Conservation (phyloP, 805 yeast species). For the Saccharomycopsis oosterbeekiorum region DNA sequence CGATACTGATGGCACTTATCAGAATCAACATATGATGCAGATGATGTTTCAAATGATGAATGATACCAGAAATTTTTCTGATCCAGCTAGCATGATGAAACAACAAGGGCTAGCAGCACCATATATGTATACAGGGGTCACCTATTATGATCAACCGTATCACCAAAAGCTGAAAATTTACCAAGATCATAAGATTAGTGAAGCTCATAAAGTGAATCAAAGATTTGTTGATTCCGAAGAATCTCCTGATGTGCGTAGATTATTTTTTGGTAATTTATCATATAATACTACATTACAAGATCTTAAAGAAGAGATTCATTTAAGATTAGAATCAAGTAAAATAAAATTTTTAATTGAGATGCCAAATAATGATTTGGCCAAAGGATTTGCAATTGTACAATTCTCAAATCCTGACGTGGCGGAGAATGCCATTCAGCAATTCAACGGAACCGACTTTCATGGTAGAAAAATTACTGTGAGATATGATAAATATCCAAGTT, state of each 20-base stretch:
- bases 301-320: constrained; percentile 14
- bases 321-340: background rate
- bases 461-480: constrained; percentile 55
- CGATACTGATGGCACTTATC: background rate
- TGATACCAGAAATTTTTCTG: background rate
- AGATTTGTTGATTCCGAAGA: background rate
- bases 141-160: background rate
- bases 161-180: background rate
- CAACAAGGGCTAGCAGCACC: background rate
- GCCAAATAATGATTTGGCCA: constrained; percentile 32
- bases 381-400: constrained; percentile 60
- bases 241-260: constrained; percentile 31
- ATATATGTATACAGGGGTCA: background rate
- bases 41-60: background rate
- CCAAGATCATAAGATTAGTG: background rate
- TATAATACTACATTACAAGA: constrained; percentile 31
- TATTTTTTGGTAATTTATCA: constrained; percentile 51
- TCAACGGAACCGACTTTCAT: constrained; percentile 45
- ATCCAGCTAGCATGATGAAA: background rate
- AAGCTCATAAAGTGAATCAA: background rate
- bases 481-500: constrained; percentile 42
- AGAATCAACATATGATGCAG: background rate
- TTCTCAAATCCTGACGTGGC: constrained; percentile 40
- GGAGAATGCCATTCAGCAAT: constrained; percentile 35
- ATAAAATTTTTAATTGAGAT: constrained; percentile 27